Evolutionary conservation across 371 early-diverging fungal species (phyloP).

Genomic region (Cokeromyces recurvatus): DNA sequence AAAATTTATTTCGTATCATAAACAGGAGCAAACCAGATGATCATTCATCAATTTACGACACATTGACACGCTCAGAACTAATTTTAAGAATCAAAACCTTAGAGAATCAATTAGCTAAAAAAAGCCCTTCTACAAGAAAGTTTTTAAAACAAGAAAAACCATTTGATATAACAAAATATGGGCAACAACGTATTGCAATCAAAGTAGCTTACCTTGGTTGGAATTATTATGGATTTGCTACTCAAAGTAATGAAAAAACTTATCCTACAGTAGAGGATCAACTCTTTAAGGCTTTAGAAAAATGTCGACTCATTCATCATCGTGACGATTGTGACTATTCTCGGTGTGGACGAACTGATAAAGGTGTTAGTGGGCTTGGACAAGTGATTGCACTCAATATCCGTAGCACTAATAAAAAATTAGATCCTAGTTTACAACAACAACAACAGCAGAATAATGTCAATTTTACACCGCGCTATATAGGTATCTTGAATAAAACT

Average conservation of each 20-base stretch:
- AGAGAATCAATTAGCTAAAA: constrained; percentile 2
- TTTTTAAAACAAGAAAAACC: constrained; percentile 13
- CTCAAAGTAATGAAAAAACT: constrained; percentile 44
- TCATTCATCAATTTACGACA: constrained; percentile 4
- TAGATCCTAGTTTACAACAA: constrained; percentile 2
- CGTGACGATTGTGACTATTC: constrained; percentile 60
- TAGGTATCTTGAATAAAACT: constrained; percentile 77
- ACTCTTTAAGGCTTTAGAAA: constrained; percentile 73
- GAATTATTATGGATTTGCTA: constrained; percentile 88
- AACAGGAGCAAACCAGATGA: too few relatives aligned
- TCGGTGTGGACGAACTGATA: constrained; percentile 93
- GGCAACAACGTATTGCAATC: constrained; percentile 78
- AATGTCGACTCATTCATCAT: constrained; percentile 64
- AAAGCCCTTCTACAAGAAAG: not conserved
- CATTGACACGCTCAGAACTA: constrained; percentile 1
- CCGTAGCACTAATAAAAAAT: constrained; percentile 42
- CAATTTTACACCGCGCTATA: constrained; percentile 72
- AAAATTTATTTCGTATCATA: constrained; percentile 1
- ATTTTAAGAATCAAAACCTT: constrained; percentile 6
- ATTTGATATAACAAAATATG: constrained; percentile 78
- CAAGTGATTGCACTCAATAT: constrained; percentile 88
- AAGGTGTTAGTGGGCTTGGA: constrained; percentile 89
- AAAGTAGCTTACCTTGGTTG: constrained; percentile 91
- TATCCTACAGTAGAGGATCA: constrained; percentile 81
- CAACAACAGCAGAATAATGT: too few relatives aligned